phyloP scores from a whole-genome alignment of 140 eudicot species.

The Ambrosia hybrid region DNA sequence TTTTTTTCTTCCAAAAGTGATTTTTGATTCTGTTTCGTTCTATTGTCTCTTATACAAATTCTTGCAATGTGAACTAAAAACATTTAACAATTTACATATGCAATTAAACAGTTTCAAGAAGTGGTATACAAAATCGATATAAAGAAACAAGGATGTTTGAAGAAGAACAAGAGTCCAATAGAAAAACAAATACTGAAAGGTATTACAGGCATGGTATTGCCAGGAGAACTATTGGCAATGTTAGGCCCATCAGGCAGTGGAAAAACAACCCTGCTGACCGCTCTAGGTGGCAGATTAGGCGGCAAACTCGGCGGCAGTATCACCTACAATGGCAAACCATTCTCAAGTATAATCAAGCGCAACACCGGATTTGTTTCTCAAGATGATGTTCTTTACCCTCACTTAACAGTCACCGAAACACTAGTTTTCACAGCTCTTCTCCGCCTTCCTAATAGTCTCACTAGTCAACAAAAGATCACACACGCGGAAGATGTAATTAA shows the following conservation, averaged over 20 bases:
- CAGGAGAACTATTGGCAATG: constrained; percentile 84
- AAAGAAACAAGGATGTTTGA: constrained; percentile 30
- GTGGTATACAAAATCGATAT: constrained; percentile 56
- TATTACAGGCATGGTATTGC: constrained; percentile 57
- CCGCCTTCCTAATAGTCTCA: constrained; percentile 52
- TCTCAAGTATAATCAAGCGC: constrained; percentile 52
- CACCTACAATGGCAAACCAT: constrained; percentile 61
- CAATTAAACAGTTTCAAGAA: constrained; percentile 60
- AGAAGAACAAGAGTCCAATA: constrained; percentile 19
- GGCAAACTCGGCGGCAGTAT: constrained; percentile 55
- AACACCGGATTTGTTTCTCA: constrained; percentile 86
- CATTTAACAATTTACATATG: not conserved
- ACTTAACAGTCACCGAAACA: constrained; percentile 77
- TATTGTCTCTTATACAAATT: too few species aligned
- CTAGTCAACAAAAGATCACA: constrained; percentile 36
- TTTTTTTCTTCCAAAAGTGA: too few species aligned
- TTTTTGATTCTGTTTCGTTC: too few species aligned
- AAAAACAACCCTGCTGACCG: constrained; percentile 79
- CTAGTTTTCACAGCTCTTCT: constrained; percentile 75
- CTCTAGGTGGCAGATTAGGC: constrained; percentile 65
- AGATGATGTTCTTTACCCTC: constrained; percentile 78
- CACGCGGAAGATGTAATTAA: constrained; percentile 55
- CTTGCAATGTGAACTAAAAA: too few species aligned
- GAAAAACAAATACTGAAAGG: constrained; percentile 58
- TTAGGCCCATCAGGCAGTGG: constrained; percentile 94